phyloP scores from a whole-genome alignment of 306 rosid genomes.

The Nissolia schottii region DNA sequence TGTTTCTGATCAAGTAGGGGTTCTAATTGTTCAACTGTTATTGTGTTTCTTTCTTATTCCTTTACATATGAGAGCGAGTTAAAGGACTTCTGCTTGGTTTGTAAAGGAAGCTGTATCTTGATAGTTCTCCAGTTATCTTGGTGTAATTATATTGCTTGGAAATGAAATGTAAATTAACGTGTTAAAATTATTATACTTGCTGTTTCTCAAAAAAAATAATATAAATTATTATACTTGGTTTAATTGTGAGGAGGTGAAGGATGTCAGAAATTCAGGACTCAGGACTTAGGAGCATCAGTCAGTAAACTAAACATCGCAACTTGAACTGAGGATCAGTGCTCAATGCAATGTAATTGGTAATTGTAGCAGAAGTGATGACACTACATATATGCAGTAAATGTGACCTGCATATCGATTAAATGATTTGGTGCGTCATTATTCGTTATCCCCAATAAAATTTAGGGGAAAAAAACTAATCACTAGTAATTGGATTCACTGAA shows the following conservation, averaged over 20 bases:
- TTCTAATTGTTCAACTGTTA: not conserved
- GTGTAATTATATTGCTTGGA: slow-evolving; percentile 14
- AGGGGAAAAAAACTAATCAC: not conserved
- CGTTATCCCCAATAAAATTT: not conserved
- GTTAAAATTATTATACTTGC: not conserved
- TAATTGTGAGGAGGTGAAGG: not conserved
- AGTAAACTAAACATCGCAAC: not conserved
- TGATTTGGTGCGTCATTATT: not conserved
- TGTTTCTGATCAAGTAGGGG: slow-evolving; percentile 16
- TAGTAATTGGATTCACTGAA: not conserved
- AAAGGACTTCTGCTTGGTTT: not conserved
- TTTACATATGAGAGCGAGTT: not conserved
- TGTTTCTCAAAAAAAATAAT: too few relatives aligned
- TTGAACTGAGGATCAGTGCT: not conserved
- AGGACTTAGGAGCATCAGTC: not conserved
- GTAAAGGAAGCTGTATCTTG: slow-evolving; percentile 20
- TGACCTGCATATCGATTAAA: not conserved
- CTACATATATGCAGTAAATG: not conserved
- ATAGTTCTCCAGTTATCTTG: not conserved
- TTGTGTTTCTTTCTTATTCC: not conserved
- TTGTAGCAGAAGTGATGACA: not conserved
- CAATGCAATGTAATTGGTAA: not conserved
- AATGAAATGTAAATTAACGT: slow-evolving; percentile 16
- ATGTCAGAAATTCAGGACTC: not conserved
- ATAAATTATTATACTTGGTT: not conserved